phyloP scores from a whole-genome alignment of 495 filamentous ascomycete species.

The Podospora appendiculata region DNA sequence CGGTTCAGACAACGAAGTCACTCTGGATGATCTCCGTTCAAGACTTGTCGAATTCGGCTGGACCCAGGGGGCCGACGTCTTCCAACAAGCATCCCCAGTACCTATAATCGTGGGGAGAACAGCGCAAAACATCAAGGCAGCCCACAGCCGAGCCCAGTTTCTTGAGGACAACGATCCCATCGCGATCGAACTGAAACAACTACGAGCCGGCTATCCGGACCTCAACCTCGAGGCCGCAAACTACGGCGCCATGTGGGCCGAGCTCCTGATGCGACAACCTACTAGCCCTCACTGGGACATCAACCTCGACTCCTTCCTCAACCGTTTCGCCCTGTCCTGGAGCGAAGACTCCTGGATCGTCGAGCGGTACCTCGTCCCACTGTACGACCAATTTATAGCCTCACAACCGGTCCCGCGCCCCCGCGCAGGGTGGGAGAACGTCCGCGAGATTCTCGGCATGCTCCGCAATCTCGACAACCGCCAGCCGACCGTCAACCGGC shows the following conservation, averaged over 20 bases:
- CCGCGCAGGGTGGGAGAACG: slow-evolving; percentile 15
- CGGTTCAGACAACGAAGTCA: slow-evolving; percentile 58
- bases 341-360: slow-evolving; percentile 63
- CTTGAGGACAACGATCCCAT: slow-evolving; percentile 4
- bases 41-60: slow-evolving; percentile 58
- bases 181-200: slow-evolving; percentile 21
- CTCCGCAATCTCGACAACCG: slow-evolving; percentile 55
- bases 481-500: slow-evolving; percentile 45
- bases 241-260: slow-evolving; percentile 72
- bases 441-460: slow-evolving; percentile 44
- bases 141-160: slow-evolving; percentile 27
- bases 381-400: slow-evolving; percentile 35
- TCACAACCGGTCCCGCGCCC: slow-evolving; percentile 8
- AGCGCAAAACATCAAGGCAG: slow-evolving; percentile 67
- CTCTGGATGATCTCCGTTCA: slow-evolving; percentile 46
- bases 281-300: slow-evolving; percentile 31
- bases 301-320: slow-evolving; percentile 50
- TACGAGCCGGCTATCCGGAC: slow-evolving; percentile 28
- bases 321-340: slow-evolving; percentile 60
- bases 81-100: slow-evolving; percentile 52
- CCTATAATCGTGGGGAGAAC: slow-evolving; percentile 66
- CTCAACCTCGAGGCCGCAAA: slow-evolving; percentile 58
- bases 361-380: slow-evolving; percentile 55
- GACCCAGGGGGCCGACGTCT: slow-evolving; percentile 42
- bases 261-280: slow-evolving; percentile 53